These are phyloP conservation scores for Cenchrus fungigraminus DNA, from an alignment of 176 grass and related monocot genomes.

Conservation along the genomic window DNA sequence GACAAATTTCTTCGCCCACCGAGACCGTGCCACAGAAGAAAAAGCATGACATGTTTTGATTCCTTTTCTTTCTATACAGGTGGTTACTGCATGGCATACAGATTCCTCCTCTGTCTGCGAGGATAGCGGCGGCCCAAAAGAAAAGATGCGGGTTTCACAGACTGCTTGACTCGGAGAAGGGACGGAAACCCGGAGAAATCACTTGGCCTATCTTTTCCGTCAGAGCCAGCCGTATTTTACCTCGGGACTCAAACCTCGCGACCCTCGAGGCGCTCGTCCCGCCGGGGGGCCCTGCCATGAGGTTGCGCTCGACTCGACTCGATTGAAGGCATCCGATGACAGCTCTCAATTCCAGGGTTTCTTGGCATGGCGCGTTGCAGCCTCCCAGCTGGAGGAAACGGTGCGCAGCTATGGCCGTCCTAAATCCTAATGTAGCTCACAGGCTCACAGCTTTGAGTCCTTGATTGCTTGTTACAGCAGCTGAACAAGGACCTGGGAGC, in stretches of 20 bases:
- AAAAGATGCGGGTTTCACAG: neutral
- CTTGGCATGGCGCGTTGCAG: constrained; percentile 28
- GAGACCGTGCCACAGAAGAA: neutral
- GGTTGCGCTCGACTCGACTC: neutral
- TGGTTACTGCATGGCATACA: constrained; percentile 1
- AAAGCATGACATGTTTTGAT: neutral
- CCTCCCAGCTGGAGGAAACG: neutral
- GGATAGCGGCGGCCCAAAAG: neutral
- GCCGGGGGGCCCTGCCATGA: constrained; percentile 5
- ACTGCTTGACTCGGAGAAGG: constrained; percentile 8
- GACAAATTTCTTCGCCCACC: too few relatives aligned
- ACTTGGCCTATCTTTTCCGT: constrained; percentile 22
- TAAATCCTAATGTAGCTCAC: constrained; percentile 16
- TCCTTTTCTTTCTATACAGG: neutral
- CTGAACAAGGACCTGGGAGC: neutral
- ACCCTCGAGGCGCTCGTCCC: neutral
- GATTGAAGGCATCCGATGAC: constrained; percentile 29
- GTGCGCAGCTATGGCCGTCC: constrained; percentile 11
- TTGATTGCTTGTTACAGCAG: neutral
- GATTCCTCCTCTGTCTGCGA: neutral
- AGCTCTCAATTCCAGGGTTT: constrained; percentile 12
- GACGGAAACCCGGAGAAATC: constrained; percentile 6
- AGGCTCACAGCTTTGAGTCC: constrained; percentile 25
- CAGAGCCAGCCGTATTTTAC: constrained; percentile 32
- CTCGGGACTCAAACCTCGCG: constrained; percentile 32